Conservation (phyloP, 306 rosid species). For the Arachis stenosperma region DNA sequence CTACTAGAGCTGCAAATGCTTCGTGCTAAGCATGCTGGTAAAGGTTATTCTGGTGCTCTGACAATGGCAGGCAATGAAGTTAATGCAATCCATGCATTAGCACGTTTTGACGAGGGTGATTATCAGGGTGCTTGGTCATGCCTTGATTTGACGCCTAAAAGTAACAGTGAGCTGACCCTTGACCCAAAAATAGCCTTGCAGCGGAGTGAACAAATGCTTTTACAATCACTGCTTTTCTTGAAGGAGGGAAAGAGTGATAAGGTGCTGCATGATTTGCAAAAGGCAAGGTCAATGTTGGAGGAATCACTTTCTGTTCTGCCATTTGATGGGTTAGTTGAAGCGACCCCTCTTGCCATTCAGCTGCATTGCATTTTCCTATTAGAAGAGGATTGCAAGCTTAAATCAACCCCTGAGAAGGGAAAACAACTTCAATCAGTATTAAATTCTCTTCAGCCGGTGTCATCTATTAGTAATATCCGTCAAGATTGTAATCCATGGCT, state of each 20-base stretch:
- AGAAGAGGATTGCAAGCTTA: constrained; percentile 77
- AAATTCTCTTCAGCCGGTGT: constrained; percentile 64
- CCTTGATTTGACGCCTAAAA: constrained; percentile 96
- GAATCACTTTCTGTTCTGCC: constrained; percentile 79
- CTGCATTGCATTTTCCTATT: constrained; percentile 77
- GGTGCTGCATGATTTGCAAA: constrained; percentile 67
- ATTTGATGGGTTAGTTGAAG: constrained; percentile 89
- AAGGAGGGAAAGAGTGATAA: constrained; percentile 71
- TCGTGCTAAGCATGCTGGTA: constrained; percentile 92
- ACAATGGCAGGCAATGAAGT: constrained; percentile 93
- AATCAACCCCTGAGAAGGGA: constrained; percentile 54
- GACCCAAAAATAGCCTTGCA: constrained; percentile 94
- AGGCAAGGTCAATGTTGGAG: constrained; percentile 90
- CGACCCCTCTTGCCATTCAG: constrained; percentile 75
- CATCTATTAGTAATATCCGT: constrained; percentile 64
- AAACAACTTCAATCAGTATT: constrained; percentile 55
- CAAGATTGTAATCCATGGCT: constrained; percentile 91
- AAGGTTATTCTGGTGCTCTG: constrained; percentile 88
- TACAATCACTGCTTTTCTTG: constrained; percentile 81
- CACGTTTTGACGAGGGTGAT: constrained; percentile 90
- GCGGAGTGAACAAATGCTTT: constrained; percentile 97
- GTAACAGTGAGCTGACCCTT: constrained; percentile 91
- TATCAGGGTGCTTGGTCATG: constrained; percentile 85
- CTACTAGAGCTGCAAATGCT: constrained; percentile 82
- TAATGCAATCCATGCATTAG: constrained; percentile 93